Evolutionary conservation across 2,329 filamentous ascomycete species (phyloP).

Genomic region (Fusarium sp.): DNA sequence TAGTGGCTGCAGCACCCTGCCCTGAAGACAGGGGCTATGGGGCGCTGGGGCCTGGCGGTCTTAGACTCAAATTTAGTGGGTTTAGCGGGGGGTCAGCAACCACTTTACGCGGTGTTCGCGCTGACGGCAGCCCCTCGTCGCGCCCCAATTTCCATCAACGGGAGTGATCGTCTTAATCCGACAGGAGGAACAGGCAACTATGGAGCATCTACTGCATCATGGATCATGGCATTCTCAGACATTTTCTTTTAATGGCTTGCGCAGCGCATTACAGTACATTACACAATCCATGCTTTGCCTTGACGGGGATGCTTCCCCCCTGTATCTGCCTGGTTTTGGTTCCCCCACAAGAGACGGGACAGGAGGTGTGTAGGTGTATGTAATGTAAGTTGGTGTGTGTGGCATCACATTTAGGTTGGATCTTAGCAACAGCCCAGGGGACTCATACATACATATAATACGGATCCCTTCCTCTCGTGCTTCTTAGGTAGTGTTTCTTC

Average conservation of each 20-base stretch:
- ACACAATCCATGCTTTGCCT: slow-evolving; percentile 31
- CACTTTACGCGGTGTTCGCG: slow-evolving; percentile 49
- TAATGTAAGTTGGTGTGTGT: slow-evolving; percentile 33
- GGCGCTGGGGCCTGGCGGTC: slow-evolving; percentile 19
- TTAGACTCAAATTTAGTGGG: slow-evolving; percentile 44
- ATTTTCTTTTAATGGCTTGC: slow-evolving; percentile 22
- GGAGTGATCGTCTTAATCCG: slow-evolving; percentile 41
- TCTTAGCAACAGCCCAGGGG: slow-evolving; percentile 23
- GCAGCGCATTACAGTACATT: slow-evolving; percentile 17
- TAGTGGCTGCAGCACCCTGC: slow-evolving; percentile 36
- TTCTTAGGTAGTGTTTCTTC: slow-evolving; percentile 1
- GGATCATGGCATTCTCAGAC: slow-evolving; percentile 35
- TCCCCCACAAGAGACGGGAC: slow-evolving; percentile 27
- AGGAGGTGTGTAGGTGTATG: slow-evolving; percentile 19
- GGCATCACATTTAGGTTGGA: slow-evolving; percentile 35
- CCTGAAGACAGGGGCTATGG: slow-evolving; percentile 34
- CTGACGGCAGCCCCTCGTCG: slow-evolving; percentile 45
- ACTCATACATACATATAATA: slow-evolving; percentile 32
- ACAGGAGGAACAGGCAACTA: slow-evolving; percentile 50
- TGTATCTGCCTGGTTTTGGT: slow-evolving; percentile 39
- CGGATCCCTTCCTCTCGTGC: slow-evolving; percentile 12
- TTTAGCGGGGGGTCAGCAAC: slow-evolving; percentile 42
- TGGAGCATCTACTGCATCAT: slow-evolving; percentile 44
- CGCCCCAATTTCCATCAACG: slow-evolving; percentile 45
- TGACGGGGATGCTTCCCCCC: slow-evolving; percentile 35